phyloP scores from a whole-genome alignment of 1,284 basidiomycete species.

The Tremellales sp. region DNA sequence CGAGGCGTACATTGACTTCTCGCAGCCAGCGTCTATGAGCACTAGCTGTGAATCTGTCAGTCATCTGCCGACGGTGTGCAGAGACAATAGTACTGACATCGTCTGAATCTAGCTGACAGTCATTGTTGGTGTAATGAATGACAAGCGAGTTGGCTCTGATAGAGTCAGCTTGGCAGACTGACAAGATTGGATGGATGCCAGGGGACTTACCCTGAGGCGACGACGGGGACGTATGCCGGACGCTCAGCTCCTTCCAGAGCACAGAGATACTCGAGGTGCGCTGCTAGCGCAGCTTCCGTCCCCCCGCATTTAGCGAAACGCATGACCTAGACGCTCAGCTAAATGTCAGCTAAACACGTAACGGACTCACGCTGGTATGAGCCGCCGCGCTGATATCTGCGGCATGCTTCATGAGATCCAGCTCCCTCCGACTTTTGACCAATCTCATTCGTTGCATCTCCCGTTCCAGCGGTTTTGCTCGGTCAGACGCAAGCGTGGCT shows the following conservation, averaged over 20 bases:
- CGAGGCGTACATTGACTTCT: slow-evolving; percentile 86
- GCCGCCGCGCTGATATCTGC: slow-evolving; percentile 49
- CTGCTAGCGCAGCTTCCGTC: slow-evolving; percentile 69
- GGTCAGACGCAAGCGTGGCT: slow-evolving; percentile 37
- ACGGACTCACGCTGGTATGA: slow-evolving; percentile 41
- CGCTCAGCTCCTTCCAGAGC: slow-evolving; percentile 72
- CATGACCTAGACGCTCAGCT: slow-evolving; percentile 55
- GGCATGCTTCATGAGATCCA: slow-evolving; percentile 50
- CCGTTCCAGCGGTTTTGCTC: slow-evolving; percentile 41
- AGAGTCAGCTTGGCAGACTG: slow-evolving; percentile 1
- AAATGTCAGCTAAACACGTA: neutral
- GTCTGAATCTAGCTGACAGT: slow-evolving; percentile 65
- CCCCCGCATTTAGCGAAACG: slow-evolving; percentile 66
- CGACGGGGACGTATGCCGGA: slow-evolving; percentile 89
- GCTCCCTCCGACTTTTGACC: slow-evolving; percentile 49
- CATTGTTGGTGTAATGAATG: slow-evolving; percentile 89
- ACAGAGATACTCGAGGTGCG: slow-evolving; percentile 85
- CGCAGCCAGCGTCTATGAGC: slow-evolving; percentile 84
- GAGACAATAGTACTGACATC: slow-evolving; percentile 51
- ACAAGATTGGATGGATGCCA: neutral
- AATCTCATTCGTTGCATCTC: slow-evolving; percentile 48
- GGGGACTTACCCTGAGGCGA: slow-evolving; percentile 75
- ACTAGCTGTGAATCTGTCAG: slow-evolving; percentile 52
- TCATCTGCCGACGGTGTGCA: neutral
- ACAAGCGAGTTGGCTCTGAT: slow-evolving; percentile 73